Conservation (phyloP, 371 early-diverging fungal genomes). For the Lichtheimia ramosa region DNA sequence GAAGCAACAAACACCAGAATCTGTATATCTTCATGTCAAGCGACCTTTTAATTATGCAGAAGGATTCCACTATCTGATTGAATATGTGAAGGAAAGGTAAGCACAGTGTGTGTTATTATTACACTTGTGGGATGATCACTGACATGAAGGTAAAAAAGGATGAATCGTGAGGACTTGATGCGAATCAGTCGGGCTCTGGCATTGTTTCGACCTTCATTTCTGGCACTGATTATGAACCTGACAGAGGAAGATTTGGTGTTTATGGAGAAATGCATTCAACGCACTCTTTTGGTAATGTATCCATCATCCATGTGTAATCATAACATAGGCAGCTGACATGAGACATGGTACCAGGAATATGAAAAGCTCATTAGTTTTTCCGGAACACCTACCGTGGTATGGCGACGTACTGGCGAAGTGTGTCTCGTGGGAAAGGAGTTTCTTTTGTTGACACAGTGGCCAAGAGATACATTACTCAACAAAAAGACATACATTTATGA, state of each 20-base stretch:
- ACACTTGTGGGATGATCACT: neutral
- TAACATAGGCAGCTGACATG: neutral
- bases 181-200: slow-evolving; percentile 85
- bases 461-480: slow-evolving; percentile 72
- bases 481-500: slow-evolving; percentile 75
- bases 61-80: slow-evolving; percentile 85
- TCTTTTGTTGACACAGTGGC: slow-evolving; percentile 86
- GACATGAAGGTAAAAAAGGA: slow-evolving; percentile 39
- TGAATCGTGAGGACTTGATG: slow-evolving; percentile 84
- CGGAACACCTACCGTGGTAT: slow-evolving; percentile 93
- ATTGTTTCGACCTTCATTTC: slow-evolving; percentile 88
- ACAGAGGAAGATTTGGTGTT: slow-evolving; percentile 90
- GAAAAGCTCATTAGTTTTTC: slow-evolving; percentile 74
- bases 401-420: slow-evolving; percentile 93
- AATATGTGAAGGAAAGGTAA: slow-evolving; percentile 75
- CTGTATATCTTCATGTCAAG: slow-evolving; percentile 16
- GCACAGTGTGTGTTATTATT: neutral
- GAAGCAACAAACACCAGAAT: slow-evolving; percentile 16
- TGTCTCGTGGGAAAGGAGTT: slow-evolving; percentile 92
- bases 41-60: slow-evolving; percentile 84
- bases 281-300: slow-evolving; percentile 75
- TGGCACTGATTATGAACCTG: slow-evolving; percentile 88
- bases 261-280: slow-evolving; percentile 92
- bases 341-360: slow-evolving; percentile 30
- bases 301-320: neutral